phyloP scores from a whole-genome alignment of 73 alveolate species.

The Symbiodinium natans region DNA sequence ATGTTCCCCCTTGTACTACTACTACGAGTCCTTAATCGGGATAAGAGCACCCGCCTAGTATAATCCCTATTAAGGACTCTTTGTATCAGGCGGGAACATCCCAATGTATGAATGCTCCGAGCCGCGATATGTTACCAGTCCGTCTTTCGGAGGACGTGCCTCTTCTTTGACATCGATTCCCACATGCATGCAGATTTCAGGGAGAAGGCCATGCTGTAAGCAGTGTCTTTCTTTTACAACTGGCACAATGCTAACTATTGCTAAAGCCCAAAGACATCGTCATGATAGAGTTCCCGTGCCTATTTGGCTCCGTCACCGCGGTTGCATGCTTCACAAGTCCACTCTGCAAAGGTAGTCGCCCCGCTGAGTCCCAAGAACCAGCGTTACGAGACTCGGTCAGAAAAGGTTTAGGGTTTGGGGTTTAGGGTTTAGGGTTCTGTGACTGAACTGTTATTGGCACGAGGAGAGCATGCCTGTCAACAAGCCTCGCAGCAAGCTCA shows the following conservation, averaged over 20 bases:
- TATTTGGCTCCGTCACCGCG: too few relatives aligned
- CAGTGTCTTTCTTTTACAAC: not conserved
- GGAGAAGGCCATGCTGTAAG: conserved; percentile 21
- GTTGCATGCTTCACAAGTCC: too few relatives aligned
- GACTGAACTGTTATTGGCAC: not conserved
- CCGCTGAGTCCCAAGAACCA: not conserved
- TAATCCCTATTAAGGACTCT: too few relatives aligned
- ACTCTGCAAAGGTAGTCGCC: not conserved
- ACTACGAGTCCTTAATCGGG: too few relatives aligned
- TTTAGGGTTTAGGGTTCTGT: too few relatives aligned
- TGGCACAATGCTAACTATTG: not conserved
- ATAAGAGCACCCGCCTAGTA: too few relatives aligned
- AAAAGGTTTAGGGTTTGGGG: not conserved
- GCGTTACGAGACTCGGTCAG: not conserved
- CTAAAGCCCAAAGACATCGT: too few relatives aligned
- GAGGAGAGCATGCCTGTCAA: not conserved
- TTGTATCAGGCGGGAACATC: too few relatives aligned
- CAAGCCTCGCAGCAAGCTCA: not conserved
- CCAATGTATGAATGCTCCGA: too few relatives aligned
- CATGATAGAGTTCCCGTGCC: too few relatives aligned
- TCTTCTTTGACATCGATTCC: conserved; percentile 39
- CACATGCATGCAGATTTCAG: conserved; percentile 61
- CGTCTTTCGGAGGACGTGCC: conserved; percentile 18
- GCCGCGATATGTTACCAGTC: too few relatives aligned
- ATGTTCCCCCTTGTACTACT: too few relatives aligned